These are phyloP conservation scores for Fraxinus angustifolia DNA, from an alignment of 305 asterid genomes.

Conservation along the genomic window DNA sequence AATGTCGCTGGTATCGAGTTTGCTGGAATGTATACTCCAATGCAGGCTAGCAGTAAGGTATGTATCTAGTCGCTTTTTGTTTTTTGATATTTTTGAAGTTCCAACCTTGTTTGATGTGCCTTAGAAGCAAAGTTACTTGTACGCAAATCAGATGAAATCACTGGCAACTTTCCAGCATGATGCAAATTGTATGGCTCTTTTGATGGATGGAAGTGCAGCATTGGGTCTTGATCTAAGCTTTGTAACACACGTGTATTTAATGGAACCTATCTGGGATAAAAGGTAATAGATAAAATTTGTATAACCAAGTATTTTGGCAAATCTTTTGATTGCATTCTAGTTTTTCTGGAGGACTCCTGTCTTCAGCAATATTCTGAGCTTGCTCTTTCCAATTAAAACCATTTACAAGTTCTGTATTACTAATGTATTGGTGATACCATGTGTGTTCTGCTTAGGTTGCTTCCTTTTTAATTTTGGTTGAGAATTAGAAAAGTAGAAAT, in stretches of 20 bases:
- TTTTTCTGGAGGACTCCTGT: not conserved
- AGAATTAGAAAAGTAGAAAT: constrained; percentile 9
- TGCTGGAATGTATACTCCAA: constrained; percentile 88
- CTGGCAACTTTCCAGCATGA: constrained; percentile 80
- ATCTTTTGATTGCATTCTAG: not conserved
- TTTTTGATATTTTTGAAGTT: constrained; percentile 16
- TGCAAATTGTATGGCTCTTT: constrained; percentile 83
- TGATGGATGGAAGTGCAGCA: constrained; percentile 99
- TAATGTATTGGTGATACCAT: not conserved
- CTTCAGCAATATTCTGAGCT: constrained; percentile 12
- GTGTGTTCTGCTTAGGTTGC: not conserved
- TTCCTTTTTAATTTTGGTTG: not conserved
- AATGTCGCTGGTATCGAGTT: constrained; percentile 67
- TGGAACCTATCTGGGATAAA: constrained; percentile 99
- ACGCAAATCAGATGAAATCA: constrained; percentile 63
- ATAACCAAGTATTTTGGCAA: not conserved
- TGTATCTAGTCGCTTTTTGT: not conserved
- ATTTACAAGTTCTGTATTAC: not conserved
- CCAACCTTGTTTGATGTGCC: constrained; percentile 15
- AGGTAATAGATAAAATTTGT: constrained; percentile 48
- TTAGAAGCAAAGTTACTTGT: constrained; percentile 28
- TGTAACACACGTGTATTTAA: constrained; percentile 86
- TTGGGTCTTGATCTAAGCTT: constrained; percentile 97
- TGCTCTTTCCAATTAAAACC: not conserved
- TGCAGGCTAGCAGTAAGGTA: constrained; percentile 80